Conservation (phyloP, 2,329 filamentous ascomycete species). For the Didymellaceae sp. region DNA sequence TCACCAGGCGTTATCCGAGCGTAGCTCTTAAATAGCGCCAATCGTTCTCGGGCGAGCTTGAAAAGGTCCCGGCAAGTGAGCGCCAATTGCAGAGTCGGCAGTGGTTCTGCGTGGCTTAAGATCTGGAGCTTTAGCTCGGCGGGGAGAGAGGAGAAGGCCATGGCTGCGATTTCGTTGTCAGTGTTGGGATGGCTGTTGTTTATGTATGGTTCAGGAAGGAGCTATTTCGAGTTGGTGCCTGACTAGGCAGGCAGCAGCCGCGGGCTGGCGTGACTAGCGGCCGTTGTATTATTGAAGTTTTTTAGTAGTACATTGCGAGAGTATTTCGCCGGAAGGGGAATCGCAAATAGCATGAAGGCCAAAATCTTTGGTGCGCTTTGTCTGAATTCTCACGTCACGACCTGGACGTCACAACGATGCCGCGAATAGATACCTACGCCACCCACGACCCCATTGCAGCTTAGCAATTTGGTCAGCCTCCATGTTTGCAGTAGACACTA, state of each 20-base stretch:
- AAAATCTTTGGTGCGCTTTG: too few species aligned
- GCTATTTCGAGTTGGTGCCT: background rate
- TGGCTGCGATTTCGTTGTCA: background rate
- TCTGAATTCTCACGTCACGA: too few species aligned
- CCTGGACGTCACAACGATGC: too few species aligned
- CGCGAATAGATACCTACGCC: too few species aligned
- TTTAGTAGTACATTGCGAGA: too few species aligned
- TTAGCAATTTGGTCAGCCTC: too few species aligned
- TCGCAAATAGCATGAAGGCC: too few species aligned
- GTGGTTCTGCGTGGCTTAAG: slow-evolving; percentile 19
- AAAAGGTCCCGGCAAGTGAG: slow-evolving; percentile 18
- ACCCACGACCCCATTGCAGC: too few species aligned
- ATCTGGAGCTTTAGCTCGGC: slow-evolving; percentile 22
- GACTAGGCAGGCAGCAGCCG: background rate
- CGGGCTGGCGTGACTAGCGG: background rate
- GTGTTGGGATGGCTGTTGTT: background rate
- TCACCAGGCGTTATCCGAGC: background rate
- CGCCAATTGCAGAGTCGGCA: slow-evolving; percentile 20
- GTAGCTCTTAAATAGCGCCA: background rate
- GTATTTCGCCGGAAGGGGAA: too few species aligned
- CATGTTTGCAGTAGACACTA: too few species aligned
- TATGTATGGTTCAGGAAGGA: background rate
- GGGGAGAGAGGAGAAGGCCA: slow-evolving; percentile 19
- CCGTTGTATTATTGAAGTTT: too few species aligned
- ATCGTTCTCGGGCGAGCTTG: slow-evolving; percentile 4